Evolutionary conservation across 805 yeast genomes (phyloP), one percentile per base, ranked within the genome.

Genomic region (Phaffomyces opuntiae): DNA sequence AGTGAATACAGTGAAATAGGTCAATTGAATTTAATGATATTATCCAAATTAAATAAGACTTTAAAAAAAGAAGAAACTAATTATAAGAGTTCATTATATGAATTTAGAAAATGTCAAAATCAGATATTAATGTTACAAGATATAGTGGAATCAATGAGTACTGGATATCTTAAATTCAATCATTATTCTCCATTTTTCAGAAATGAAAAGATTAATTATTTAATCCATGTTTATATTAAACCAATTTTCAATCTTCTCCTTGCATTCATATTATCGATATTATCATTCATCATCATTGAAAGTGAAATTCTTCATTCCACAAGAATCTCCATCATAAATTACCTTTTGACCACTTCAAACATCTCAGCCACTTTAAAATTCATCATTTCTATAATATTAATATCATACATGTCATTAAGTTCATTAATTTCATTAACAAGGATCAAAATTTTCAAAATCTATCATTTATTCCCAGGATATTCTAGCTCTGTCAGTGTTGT

Each of bases 221-320:
- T 62, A 36, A 64, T 67, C 43, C 67, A 73, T 50, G 65, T 72
- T 46, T 68, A 65, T 39, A 39, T 77, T 9, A 58, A 68, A 8
- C 89, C 90, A 0, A 40, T 62, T 7, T 36, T 68, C 1, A 71
- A 73, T 38, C 65, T 78, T n/a, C 19, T 71, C 0, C 49, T 66
- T 17, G 72, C 87, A 0, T 45, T 73, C 0, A 13, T 70, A 0
- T 56, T 82, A 17, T 69, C 68, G 12, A 37, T 56, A 0, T 54
- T 76, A 7, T 77, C 90, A 0, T 60, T 78, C 7, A 57, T 78
- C 2, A 66, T 87, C 4, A 70, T 83, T n/a, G 80, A 84, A 65
- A 81, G 90, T 17, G 96, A 87, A 57, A 65, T 83, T 33, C 71
- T 83, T 45, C 90, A 86, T 60, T 84, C 87, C 4, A 78, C 90